Conservation (phyloP, 1,284 basidiomycete species). For the Puccinia triticina region DNA sequence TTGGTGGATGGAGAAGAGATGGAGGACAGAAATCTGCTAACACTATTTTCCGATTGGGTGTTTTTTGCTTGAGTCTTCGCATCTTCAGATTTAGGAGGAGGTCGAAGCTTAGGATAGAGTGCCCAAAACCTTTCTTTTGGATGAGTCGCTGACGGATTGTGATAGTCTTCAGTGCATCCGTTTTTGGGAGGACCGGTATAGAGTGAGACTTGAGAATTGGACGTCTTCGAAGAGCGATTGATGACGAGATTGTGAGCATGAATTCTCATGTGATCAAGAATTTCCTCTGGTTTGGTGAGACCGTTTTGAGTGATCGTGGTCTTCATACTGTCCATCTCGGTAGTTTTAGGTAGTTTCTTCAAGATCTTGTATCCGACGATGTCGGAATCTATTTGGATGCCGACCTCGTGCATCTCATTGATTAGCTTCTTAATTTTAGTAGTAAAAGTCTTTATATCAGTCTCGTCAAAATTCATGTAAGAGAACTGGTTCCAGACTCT, state of each 20-base stretch:
- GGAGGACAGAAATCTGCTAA: background rate
- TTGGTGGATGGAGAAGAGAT: background rate
- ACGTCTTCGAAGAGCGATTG: no score
- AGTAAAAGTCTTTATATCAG: background rate
- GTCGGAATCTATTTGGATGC: background rate
- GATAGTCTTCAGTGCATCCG: background rate
- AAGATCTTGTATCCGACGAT: background rate
- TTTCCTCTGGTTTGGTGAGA: no score
- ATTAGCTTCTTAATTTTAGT: background rate
- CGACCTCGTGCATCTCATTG: background rate
- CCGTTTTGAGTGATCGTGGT: background rate
- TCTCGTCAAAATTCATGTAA: background rate
- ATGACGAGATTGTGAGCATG: background rate
- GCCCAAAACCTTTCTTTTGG: background rate
- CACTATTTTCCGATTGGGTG: background rate
- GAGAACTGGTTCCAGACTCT: background rate
- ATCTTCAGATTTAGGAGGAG: background rate
- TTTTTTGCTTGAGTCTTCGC: background rate
- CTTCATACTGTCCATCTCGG: background rate
- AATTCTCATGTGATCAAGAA: background rate
- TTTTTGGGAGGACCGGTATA: no score
- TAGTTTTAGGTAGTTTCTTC: background rate
- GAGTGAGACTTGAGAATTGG: background rate
- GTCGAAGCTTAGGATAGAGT: background rate
- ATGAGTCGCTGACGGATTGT: background rate